Percentiles rank a stretch among this genome's conserved stretches.
Conservation (phyloP, 2,329 filamentous ascomycete genomes). For the Aschersonia sp. region DNA sequence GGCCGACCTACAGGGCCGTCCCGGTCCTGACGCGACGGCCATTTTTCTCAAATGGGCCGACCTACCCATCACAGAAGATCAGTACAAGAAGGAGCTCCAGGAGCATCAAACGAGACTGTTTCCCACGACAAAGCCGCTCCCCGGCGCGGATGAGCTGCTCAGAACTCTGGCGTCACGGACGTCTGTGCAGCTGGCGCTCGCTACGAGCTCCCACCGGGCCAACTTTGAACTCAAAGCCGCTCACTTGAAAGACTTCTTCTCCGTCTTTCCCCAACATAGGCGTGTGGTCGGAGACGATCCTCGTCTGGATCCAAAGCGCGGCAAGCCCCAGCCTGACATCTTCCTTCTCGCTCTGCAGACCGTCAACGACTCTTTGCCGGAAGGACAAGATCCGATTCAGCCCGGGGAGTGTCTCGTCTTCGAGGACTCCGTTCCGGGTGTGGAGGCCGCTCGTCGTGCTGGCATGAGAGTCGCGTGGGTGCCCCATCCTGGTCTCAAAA, state of each 20-base stretch:
- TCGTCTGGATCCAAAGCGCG: conserved; percentile 63
- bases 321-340: conserved; percentile 91
- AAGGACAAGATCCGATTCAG: conserved; percentile 48
- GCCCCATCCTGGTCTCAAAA: conserved; percentile 65
- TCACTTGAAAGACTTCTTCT: conserved; percentile 43
- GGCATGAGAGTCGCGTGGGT: conserved; percentile 94
- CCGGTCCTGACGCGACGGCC: conserved; percentile 35
- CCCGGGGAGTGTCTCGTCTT: conserved; percentile 92
- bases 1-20: conserved; percentile 59
- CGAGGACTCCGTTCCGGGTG: conserved; percentile 86
- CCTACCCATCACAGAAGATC: conserved; percentile 58
- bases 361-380: conserved; percentile 60
- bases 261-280: conserved; percentile 53
- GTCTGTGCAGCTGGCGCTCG: conserved; percentile 67
- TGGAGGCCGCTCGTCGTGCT: conserved; percentile 78
- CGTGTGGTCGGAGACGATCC: conserved; percentile 76
- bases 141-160: conserved; percentile 62
- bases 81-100: conserved; percentile 47
- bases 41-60: conserved; percentile 68
- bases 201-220: conserved; percentile 57
- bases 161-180: conserved; percentile 19
- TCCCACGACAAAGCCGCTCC: conserved; percentile 58
- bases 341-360: conserved; percentile 75
- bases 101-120: conserved; percentile 61
- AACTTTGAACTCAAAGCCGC: conserved; percentile 70